Evolutionary conservation across 768 basidiomycete genomes (phyloP).

Genomic region (Leccinum uliginosum): DNA sequence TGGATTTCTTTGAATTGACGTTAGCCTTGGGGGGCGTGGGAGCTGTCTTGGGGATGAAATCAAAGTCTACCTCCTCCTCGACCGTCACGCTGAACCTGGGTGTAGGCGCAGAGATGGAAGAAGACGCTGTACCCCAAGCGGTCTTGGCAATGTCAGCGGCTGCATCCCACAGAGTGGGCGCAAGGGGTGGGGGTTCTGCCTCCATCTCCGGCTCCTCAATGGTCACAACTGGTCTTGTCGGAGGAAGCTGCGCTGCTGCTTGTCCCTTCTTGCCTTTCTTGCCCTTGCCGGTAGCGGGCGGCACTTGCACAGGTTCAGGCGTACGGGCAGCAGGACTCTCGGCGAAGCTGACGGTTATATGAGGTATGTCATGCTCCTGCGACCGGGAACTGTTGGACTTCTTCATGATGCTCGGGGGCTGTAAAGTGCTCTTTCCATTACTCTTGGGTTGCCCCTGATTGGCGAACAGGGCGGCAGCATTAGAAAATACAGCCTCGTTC

Average conservation of each 20-base stretch:
- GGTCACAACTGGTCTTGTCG: slow-evolving; percentile 12
- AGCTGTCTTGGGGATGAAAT: neutral
- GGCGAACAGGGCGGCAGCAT: slow-evolving; percentile 14
- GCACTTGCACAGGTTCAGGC: slow-evolving; percentile 10
- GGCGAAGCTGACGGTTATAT: slow-evolving; percentile 25
- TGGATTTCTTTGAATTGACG: slow-evolving; percentile 12
- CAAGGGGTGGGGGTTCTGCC: slow-evolving; percentile 19
- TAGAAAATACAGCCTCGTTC: slow-evolving; percentile 26
- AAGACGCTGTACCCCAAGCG: slow-evolving; percentile 5
- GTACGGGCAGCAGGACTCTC: neutral
- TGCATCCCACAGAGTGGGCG: slow-evolving; percentile 16
- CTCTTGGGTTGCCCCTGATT: slow-evolving; percentile 8
- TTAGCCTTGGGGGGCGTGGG: slow-evolving; percentile 6
- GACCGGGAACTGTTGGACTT: slow-evolving; percentile 25
- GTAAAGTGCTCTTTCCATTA: slow-evolving; percentile 7
- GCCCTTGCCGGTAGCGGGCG: slow-evolving; percentile 10
- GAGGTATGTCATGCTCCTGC: slow-evolving; percentile 25
- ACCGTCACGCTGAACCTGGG: neutral
- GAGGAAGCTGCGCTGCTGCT: slow-evolving; percentile 8
- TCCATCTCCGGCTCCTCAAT: slow-evolving; percentile 16
- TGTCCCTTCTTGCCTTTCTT: slow-evolving; percentile 27
- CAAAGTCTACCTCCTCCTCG: slow-evolving; percentile 9
- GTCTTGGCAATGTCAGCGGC: slow-evolving; percentile 12
- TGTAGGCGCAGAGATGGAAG: slow-evolving; percentile 3
- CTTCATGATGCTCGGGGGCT: slow-evolving; percentile 24